A percentile compares a stretch with the other conserved stretches of the same genome.
These are phyloP conservation scores for Sporothrix euskadiensis DNA, from an alignment of 2,329 filamentous ascomycete genomes.

Conservation along the genomic window DNA sequence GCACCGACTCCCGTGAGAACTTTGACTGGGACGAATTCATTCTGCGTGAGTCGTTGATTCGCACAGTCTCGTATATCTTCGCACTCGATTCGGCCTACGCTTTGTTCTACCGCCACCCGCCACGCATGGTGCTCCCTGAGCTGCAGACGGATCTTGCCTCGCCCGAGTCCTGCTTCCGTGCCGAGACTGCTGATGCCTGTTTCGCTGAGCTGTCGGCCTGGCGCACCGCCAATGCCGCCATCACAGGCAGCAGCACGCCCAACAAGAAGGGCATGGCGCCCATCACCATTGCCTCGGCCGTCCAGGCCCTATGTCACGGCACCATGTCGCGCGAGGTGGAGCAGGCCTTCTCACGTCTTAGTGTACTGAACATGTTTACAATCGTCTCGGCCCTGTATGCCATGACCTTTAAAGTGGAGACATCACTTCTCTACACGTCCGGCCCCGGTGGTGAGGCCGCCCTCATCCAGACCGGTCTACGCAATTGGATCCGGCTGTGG, in stretches of 20 bases:
- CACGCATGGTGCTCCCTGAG: slow-evolving; percentile 13
- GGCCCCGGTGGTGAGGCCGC: slow-evolving; percentile 17
- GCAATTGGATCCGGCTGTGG: slow-evolving; percentile 19
- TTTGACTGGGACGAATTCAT: slow-evolving; percentile 24
- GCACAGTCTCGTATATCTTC: slow-evolving; percentile 19
- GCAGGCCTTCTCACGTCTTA: slow-evolving; percentile 1
- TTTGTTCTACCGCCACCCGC: slow-evolving; percentile 14
- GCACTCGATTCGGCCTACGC: slow-evolving; percentile 14
- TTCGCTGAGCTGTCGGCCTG: slow-evolving; percentile 14
- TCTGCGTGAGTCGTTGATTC: slow-evolving; percentile 9
- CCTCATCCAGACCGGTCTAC: slow-evolving; percentile 15
- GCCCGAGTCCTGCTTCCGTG: slow-evolving; percentile 14
- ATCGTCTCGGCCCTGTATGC: slow-evolving; percentile 22
- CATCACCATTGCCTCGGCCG: slow-evolving; percentile 7
- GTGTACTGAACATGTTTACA: slow-evolving; percentile 22
- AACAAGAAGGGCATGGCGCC: neutral
- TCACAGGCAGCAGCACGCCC: neutral
- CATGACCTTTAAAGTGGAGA: slow-evolving; percentile 19
- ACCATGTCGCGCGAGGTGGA: slow-evolving; percentile 11
- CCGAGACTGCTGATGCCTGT: slow-evolving; percentile 9
- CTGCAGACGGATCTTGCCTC: slow-evolving; percentile 15
- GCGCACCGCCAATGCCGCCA: slow-evolving; percentile 10
- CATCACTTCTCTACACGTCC: slow-evolving; percentile 17
- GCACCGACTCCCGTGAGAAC: neutral
- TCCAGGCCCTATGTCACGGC: slow-evolving; percentile 13